Evolutionary conservation across 78 protist species (phyloP).

Genomic region (Cavenderia fasciculata): DNA sequence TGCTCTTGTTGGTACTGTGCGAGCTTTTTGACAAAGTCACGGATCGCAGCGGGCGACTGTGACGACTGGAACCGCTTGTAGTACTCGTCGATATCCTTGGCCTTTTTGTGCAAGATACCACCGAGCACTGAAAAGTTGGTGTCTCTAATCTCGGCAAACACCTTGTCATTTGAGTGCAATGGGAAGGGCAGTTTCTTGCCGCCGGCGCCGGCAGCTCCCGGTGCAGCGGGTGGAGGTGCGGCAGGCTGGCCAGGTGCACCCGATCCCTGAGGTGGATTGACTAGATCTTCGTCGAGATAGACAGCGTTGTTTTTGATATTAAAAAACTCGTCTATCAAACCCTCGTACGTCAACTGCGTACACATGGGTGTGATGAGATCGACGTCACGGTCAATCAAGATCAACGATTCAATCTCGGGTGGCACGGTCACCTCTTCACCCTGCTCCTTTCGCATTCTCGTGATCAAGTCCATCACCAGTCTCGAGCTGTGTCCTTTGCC

Average conservation of each 20-base stretch:
- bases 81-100: constrained; percentile 51
- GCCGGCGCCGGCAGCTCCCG: too few relatives aligned
- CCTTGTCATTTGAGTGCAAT: constrained; percentile 11
- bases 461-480: constrained; percentile 61
- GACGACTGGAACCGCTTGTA: constrained; percentile 42
- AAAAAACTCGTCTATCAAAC: constrained; percentile 87
- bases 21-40: constrained; percentile 35
- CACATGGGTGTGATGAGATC: constrained; percentile 46
- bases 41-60: constrained; percentile 19
- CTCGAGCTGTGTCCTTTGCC: constrained; percentile 89
- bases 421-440: constrained; percentile 38
- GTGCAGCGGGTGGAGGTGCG: not conserved
- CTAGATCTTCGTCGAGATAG: constrained; percentile 32
- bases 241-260: not conserved
- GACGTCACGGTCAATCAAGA: constrained; percentile 84
- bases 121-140: constrained; percentile 77
- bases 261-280: not conserved
- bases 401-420: constrained; percentile 73
- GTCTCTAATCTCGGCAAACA: constrained; percentile 74
- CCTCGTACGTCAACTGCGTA: constrained; percentile 92
- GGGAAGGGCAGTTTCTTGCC: constrained; percentile 46
- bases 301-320: constrained; percentile 61
- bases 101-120: constrained; percentile 77
- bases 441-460: constrained; percentile 75
- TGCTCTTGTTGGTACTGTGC: constrained; percentile 49